Percentiles rank a stretch among this genome's conserved stretches.
These are phyloP conservation scores for Penicillium manginii DNA, from an alignment of 495 filamentous ascomycete species.

Conservation along the genomic window DNA sequence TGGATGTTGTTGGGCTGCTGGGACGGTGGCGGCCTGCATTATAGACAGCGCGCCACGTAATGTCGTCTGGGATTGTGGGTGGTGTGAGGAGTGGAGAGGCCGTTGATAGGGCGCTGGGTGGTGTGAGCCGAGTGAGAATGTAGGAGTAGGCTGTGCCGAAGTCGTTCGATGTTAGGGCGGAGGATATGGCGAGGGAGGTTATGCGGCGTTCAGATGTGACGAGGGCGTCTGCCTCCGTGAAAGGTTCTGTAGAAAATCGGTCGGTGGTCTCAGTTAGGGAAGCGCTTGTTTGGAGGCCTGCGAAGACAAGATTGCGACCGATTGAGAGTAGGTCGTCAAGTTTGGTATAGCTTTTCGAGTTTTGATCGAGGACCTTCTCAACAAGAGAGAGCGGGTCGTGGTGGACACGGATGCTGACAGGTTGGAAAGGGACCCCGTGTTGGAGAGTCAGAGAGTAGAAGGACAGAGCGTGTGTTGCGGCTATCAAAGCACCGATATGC, in stretches of 20 bases:
- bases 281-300: conserved; percentile 54
- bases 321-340: conserved; percentile 83
- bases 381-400: conserved; percentile 83
- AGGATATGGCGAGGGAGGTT: conserved; percentile 84
- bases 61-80: conserved; percentile 63
- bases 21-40: conserved; percentile 81
- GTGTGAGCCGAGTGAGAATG: conserved; percentile 69
- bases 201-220: conserved; percentile 66
- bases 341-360: conserved; percentile 81
- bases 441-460: conserved; percentile 88
- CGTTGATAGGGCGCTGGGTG: conserved; percentile 36
- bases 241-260: conserved; percentile 14
- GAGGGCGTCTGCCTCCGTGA: conserved; percentile 32
- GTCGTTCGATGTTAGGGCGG: conserved; percentile 83
- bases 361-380: conserved; percentile 85
- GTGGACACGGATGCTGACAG: conserved; percentile 86
- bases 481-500: conserved; percentile 69
- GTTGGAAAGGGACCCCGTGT: conserved; percentile 89
- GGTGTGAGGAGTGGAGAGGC: conserved; percentile 31
- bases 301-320: conserved; percentile 73
- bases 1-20: conserved; percentile 31
- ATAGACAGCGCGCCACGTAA: conserved; percentile 91
- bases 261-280: conserved; percentile 21
- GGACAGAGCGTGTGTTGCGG: conserved; percentile 83
- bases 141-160: conserved; percentile 98